Evolutionary conservation across 805 yeast species (phyloP).

Genomic region (Candida maris): DNA sequence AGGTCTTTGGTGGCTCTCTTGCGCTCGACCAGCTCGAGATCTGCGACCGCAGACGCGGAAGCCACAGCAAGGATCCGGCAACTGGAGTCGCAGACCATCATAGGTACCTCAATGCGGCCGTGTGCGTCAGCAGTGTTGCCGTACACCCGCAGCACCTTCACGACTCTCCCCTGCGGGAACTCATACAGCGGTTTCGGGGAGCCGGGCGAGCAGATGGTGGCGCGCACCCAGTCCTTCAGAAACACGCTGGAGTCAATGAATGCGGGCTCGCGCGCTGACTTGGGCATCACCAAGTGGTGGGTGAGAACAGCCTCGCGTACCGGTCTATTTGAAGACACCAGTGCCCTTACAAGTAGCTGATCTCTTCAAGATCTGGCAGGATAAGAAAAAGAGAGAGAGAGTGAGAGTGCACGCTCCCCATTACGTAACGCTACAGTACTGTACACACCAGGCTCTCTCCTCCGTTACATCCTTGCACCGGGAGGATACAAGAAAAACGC

Average conservation of each 20-base stretch:
- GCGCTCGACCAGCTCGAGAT: slow-evolving; percentile 18
- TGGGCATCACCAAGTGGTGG: slow-evolving; percentile 6
- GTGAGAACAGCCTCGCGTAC: neutral
- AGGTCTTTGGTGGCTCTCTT: slow-evolving; percentile 14
- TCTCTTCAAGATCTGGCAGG: neutral
- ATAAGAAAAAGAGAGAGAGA: neutral
- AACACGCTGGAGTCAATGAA: slow-evolving; percentile 6
- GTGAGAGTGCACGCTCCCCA: neutral
- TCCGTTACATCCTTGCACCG: slow-evolving; percentile 2
- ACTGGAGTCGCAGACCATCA: slow-evolving; percentile 19
- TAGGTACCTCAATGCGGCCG: slow-evolving; percentile 7
- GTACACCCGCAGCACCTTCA: slow-evolving; percentile 14
- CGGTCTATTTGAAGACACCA: neutral
- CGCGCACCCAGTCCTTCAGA: slow-evolving; percentile 14
- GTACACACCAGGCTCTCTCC: no score
- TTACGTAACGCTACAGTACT: neutral
- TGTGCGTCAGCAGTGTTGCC: neutral
- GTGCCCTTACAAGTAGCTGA: neutral
- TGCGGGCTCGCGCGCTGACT: slow-evolving; percentile 6
- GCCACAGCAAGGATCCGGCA: slow-evolving; percentile 14
- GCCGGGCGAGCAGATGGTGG: slow-evolving; percentile 4
- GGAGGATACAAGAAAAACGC: slow-evolving; percentile 1
- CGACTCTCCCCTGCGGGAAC: slow-evolving; percentile 4
- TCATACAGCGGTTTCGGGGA: slow-evolving; percentile 2
- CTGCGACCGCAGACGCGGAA: slow-evolving; percentile 11